Base-by-base conservation (phyloP, 2,329 filamentous ascomycete species). In the Fusarium transvaalense region DNA sequence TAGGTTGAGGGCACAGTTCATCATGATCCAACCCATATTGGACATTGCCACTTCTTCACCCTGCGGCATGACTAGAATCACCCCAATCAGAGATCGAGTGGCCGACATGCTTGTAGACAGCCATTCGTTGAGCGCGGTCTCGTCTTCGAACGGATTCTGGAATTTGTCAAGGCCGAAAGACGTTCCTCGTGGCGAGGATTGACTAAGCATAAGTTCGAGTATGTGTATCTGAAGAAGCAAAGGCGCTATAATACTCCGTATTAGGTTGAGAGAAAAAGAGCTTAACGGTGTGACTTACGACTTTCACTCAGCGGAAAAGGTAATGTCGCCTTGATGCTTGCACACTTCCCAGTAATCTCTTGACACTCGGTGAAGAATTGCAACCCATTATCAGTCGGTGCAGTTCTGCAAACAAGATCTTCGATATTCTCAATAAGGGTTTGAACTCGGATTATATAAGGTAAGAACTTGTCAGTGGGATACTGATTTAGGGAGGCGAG, bases 1-100 rank as follows among this genome's bases (percentile, higher is more conserved):
- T 0, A 78, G 34, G 6, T 76, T 77, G 0, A 77, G 43, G 1
- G 71, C 74, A 25, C 76, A 78, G 21, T 77, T 71, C 9, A 76
- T 60, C 59, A 74, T 74, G 17, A 77, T 72, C 77, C 77, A 78
- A 8, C 72, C 74, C 19, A 76, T 71, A 25, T 78, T 78, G 1
- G 76, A 71, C 39, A 78, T 70, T 10, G 60, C 64, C 21, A 61
- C 53, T 45, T 77, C 75, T 35, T 74, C 73, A 0, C 71, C 73
- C 0, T 67, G 58, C 0, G 76, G 71, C 5, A 77, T 69, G 3
- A 70, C 62, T 0, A 76, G 46, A 1, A 72, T 54, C 0, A 75
- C 54, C 3, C 69, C 71, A 3, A 77, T 66, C 0, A 78, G 56
- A 0, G 74, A 75, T 1, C 73, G 67, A 0, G 69, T 68, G 1